phyloP scores from a whole-genome alignment of 2,329 filamentous ascomycete genomes.

The Harringtonia lauricola region DNA sequence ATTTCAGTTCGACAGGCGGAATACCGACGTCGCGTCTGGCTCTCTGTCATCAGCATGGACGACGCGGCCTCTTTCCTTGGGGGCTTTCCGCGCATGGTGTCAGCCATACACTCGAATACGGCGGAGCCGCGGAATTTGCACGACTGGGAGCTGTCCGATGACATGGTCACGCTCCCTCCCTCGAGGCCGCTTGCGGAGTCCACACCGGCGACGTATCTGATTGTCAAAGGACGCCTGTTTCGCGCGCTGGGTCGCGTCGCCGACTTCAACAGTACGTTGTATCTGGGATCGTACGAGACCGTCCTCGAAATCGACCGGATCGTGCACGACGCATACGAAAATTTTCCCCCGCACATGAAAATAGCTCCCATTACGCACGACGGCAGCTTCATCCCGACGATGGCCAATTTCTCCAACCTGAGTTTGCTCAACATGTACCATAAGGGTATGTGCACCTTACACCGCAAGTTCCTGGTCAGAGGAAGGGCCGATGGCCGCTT shows the following conservation, averaged over 20 bases:
- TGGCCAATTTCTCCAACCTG: background rate
- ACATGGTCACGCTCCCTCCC: background rate
- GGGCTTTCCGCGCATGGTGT: conserved; percentile 1
- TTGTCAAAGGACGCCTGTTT: conserved; percentile 1
- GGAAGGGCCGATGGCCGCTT: background rate
- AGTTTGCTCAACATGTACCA: conserved; percentile 1
- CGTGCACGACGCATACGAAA: background rate
- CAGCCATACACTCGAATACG: background rate
- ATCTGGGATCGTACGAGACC: background rate
- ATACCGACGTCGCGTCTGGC: background rate
- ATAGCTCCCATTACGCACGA: background rate
- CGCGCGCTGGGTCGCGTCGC: background rate
- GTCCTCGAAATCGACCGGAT: background rate
- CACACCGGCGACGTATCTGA: background rate
- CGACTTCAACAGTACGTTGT: background rate
- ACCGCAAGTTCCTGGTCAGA: background rate
- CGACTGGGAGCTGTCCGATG: background rate
- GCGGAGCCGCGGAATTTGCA: conserved; percentile 1
- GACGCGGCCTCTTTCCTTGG: background rate
- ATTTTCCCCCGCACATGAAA: background rate
- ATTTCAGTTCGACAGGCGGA: background rate
- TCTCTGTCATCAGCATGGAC: background rate
- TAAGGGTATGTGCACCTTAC: background rate
- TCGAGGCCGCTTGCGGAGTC: background rate
- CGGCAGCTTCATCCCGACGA: background rate